These are phyloP conservation scores for Parascedosporium putredinis DNA, from an alignment of 2,329 filamentous ascomycete species.

Conservation along the genomic window DNA sequence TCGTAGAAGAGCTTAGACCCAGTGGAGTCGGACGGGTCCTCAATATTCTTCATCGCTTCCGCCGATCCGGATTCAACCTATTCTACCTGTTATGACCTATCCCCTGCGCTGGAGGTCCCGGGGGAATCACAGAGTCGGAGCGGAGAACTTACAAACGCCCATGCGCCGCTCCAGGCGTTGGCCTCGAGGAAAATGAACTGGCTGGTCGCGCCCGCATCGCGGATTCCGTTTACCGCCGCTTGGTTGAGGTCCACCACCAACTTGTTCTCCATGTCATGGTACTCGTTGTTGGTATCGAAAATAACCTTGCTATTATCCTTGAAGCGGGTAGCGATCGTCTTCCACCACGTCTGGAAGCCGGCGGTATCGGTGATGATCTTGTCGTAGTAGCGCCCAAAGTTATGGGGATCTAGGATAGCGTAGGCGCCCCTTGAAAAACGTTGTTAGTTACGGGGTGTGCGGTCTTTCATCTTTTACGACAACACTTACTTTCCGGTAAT, in stretches of 20 bases:
- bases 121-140: constrained; percentile 19
- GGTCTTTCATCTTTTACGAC: too few species aligned
- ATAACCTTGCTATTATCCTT: constrained; percentile 43
- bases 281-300: constrained; percentile 60
- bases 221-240: constrained; percentile 52
- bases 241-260: constrained; percentile 53
- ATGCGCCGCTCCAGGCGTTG: constrained; percentile 43
- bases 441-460: background rate
- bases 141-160: constrained; percentile 29
- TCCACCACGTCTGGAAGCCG: constrained; percentile 48
- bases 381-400: constrained; percentile 45
- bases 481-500: constrained; percentile 16
- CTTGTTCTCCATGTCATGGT: constrained; percentile 49
- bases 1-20: constrained; percentile 42
- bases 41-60: constrained; percentile 11
- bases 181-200: constrained; percentile 48
- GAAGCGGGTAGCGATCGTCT: constrained; percentile 42
- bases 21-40: constrained; percentile 37
- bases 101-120: too few species aligned
- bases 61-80: constrained; percentile 5
- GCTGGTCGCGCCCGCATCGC: constrained; percentile 39
- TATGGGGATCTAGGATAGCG: constrained; percentile 50
- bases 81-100: background rate
- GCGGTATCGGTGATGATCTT: constrained; percentile 40
- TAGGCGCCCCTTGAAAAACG: constrained; percentile 32